Percentiles rank a stretch among this genome's conserved stretches.
These are phyloP conservation scores for Sporothrix luriei DNA, from an alignment of 2,329 filamentous ascomycete species.

Conservation along the genomic window DNA sequence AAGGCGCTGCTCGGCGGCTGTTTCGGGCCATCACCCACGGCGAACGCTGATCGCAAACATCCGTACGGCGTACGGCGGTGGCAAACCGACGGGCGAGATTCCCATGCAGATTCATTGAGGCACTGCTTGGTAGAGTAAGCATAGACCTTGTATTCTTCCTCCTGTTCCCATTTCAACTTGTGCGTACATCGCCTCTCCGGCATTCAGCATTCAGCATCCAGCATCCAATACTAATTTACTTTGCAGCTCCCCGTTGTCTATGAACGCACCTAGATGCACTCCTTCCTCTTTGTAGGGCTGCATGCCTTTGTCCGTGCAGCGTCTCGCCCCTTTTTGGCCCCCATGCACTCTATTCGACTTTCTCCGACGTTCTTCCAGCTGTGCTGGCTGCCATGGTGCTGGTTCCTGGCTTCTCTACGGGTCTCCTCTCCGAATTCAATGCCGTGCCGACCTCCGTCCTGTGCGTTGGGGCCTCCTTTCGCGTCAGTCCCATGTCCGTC, in stretches of 20 bases:
- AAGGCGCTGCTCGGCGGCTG: background rate
- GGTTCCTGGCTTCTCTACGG: too few relatives aligned
- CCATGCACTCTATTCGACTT: background rate
- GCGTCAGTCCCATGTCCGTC: background rate
- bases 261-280: background rate
- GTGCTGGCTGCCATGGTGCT: background rate
- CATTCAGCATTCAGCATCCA: too few relatives aligned
- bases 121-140: too few relatives aligned
- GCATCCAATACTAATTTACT: background rate
- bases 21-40: background rate
- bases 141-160: too few relatives aligned
- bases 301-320: background rate
- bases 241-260: background rate
- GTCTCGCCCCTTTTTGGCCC: background rate
- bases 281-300: conserved; percentile 13
- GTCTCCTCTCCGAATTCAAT: too few relatives aligned
- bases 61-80: background rate
- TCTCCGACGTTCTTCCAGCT: background rate
- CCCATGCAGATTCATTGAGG: too few relatives aligned
- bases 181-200: conserved; percentile 1
- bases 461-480: background rate
- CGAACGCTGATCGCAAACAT: background rate
- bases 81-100: too few relatives aligned
- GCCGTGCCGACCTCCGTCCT: conserved; percentile 3
- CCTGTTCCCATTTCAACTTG: too few relatives aligned